Evolutionary conservation across 805 yeast species (phyloP), one percentile per base, ranked within the genome.

Genomic region (Candida caryicola): DNA sequence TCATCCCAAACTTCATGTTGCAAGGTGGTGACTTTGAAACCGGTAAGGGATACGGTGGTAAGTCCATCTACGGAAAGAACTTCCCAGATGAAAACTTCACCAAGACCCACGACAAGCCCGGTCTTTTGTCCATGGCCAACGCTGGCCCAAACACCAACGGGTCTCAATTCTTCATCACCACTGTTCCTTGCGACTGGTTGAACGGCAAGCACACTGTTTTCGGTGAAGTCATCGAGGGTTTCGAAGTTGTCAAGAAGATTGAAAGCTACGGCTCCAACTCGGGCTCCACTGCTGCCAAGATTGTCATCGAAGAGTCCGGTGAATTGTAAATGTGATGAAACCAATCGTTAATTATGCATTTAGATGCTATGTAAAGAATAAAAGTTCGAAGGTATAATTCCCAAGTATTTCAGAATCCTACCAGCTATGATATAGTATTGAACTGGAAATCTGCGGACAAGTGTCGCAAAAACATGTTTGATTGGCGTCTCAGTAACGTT

Each of bases 101-200:
- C 50, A 77, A 78, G 71, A 81, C 64, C 52, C 95, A 87, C 76
- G 78, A 75, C 65, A 80, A 74, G 60, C 83, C 91, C 46, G 95
- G 95, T 59, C 72, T 85, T 50, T 68, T 87, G 59, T 86, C 95
- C 29, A 87, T 87, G 96, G 96, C 96, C 47, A 87, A 87, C 54
- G 84, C 91, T 41, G 96, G 96, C 52, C 91, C 91, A 65, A 83
- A 85, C 78, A 85, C 95, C 62, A 87, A 87, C 62, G 93, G 95
- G 17, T 85, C 95, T 17, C 96, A 87, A 68, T 87, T 87, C 69
- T 87, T 86, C 72, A 81, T 87, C 60, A 84, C 95, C 54, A 83
- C 90, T 39, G 88, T 47, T n/a, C 51, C 51, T 27, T 54, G 58
- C 40, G 55, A 56, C 29, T 54, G 59, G 59, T 54, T 54, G 45